Evolutionary conservation across 164 flowering plant species (phyloP), one percentile per base, ranked within the genome.

Genomic region (Piper betle): DNA sequence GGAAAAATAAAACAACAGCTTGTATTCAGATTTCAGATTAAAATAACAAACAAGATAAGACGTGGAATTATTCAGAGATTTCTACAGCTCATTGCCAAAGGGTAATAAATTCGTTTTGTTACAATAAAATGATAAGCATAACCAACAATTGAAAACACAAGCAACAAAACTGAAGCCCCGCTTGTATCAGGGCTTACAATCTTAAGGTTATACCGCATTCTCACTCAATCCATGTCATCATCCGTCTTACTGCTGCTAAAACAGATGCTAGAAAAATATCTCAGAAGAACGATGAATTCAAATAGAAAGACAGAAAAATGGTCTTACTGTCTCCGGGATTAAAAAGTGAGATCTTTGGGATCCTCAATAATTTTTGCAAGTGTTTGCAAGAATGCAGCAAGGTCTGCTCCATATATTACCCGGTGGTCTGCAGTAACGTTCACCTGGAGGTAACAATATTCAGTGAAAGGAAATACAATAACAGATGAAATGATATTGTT

Each of bases 361-460:
- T 90, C 92, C 82, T 90, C 91, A 20, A 93, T 87, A 39, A 93
- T 84, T 74, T 82, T 75, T 5, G 99, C 78, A 61, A 90, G 69
- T 41, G 97, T 93, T 75, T 88, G 90, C 83, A 93, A 78, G 82
- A 93, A 93, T 3, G 84, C 55, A 61, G 99, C 97, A 57, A 93
- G 78, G 75, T 93, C 99, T 66, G 99, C 82, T 68, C 99, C 96
- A 43, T 93, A 93, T 62, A 93, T 86, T 37, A 90, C 79, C 13
- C 95, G 97, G 73, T 93, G 96, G 76, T 93, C 99, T 16, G 97
- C 99, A 3, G 99, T 90, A 25, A 93, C 88, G 74, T 90, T 88
- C 55, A 93, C 98, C 96, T 91, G 79, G 39, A 77, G 60, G 37
- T 37, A 53, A 11, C 20, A 9, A 65, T 16, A 3, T 13, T 55